Conservation (phyloP, 1,284 basidiomycete species). For the Cerioporus squamosus region DNA sequence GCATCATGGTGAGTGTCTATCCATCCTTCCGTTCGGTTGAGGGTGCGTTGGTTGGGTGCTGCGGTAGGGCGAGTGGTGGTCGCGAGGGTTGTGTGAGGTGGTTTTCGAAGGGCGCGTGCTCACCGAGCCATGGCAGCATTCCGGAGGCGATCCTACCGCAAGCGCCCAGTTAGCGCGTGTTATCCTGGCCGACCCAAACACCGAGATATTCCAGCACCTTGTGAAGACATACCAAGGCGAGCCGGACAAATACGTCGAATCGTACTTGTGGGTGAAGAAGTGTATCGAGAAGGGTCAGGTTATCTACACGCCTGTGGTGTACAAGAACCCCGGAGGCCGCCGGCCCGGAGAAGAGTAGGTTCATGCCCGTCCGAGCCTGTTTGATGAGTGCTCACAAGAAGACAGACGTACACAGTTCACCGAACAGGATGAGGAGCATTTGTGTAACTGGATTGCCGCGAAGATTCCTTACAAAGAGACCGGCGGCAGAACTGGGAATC, state of each 20-base stretch:
- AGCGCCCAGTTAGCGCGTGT: constrained; percentile 69
- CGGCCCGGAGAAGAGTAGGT: constrained; percentile 80
- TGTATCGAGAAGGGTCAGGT: constrained; percentile 70
- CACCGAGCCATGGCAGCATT: constrained; percentile 53
- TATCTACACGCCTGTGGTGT: constrained; percentile 70
- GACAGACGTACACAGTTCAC: constrained; percentile 75
- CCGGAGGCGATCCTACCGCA: constrained; percentile 73
- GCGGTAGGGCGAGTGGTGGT: neutral
- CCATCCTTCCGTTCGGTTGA: neutral
- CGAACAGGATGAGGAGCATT: constrained; percentile 68
- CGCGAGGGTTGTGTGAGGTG: neutral
- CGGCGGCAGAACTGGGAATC: constrained; percentile 78
- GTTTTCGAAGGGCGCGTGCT: constrained; percentile 1
- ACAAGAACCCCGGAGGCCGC: constrained; percentile 80
- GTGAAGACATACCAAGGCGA: constrained; percentile 70
- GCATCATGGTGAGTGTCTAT: constrained; percentile 63
- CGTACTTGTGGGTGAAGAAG: constrained; percentile 79
- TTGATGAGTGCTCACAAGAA: neutral
- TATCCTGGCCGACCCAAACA: constrained; percentile 77
- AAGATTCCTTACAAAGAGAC: constrained; percentile 82
- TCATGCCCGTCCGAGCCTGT: neutral
- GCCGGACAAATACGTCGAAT: constrained; percentile 73
- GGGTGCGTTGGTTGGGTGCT: neutral
- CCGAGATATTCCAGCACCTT: constrained; percentile 70
- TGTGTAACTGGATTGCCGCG: constrained; percentile 76